These are phyloP conservation scores for Talaromyces amestolkiae DNA, from an alignment of 2,329 filamentous ascomycete genomes.

Conservation along the genomic window DNA sequence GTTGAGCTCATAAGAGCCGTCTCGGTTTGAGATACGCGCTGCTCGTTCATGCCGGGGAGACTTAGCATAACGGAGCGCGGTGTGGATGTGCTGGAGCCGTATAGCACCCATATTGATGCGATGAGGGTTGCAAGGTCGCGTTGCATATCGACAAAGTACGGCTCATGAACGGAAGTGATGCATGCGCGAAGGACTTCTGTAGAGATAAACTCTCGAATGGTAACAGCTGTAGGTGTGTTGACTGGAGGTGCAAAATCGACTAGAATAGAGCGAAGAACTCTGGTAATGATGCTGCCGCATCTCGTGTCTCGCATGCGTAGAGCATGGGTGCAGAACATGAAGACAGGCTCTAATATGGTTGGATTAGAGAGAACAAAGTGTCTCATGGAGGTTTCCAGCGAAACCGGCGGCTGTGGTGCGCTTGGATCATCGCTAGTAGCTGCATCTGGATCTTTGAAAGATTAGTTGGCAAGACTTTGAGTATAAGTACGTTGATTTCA, in stretches of 20 bases:
- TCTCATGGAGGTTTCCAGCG: constrained; percentile 62
- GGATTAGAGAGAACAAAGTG: constrained; percentile 79
- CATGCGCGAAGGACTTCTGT: constrained; percentile 85
- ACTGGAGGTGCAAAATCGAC: constrained; percentile 65
- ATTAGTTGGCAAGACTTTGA: background rate
- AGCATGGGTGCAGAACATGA: constrained; percentile 87
- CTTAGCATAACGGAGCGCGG: constrained; percentile 73
- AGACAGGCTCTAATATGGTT: constrained; percentile 77
- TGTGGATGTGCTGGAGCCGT: constrained; percentile 66
- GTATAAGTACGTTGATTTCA: background rate
- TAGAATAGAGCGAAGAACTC: constrained; percentile 81
- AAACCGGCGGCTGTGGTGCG: constrained; percentile 34
- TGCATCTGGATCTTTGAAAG: constrained; percentile 35
- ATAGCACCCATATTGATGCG: constrained; percentile 76
- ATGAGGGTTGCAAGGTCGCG: constrained; percentile 88
- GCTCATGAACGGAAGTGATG: constrained; percentile 86
- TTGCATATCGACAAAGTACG: constrained; percentile 94
- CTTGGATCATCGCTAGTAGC: constrained; percentile 33
- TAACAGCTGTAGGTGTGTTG: constrained; percentile 54
- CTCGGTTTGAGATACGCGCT: constrained; percentile 65
- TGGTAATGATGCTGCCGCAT: constrained; percentile 79
- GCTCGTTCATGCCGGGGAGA: constrained; percentile 70
- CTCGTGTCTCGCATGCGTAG: constrained; percentile 86
- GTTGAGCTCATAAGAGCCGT: constrained; percentile 57
- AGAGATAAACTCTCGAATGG: constrained; percentile 85